Conservation (phyloP, 768 basidiomycete genomes). For the Cystofilobasidium capitatum region DNA sequence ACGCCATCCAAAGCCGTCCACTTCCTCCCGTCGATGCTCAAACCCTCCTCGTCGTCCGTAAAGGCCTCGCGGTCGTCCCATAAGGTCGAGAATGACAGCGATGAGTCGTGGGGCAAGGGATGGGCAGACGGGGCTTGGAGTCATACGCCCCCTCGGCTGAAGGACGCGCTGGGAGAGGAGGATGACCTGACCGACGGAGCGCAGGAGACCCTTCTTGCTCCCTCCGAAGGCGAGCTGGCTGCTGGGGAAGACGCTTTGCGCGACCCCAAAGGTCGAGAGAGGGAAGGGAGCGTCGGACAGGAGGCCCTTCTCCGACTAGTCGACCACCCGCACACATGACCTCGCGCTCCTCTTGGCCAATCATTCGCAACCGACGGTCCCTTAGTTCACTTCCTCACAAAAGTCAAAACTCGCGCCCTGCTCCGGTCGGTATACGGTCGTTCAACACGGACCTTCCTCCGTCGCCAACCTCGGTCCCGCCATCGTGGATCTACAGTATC, state of each 20-base stretch:
- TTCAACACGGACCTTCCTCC: too few species aligned
- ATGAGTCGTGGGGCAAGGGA: neutral
- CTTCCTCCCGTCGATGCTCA: neutral
- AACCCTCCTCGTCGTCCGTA: neutral
- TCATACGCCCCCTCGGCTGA: conserved; percentile 25
- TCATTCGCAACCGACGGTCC: too few species aligned
- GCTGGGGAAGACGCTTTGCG: neutral
- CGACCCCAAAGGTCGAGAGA: neutral
- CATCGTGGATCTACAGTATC: too few species aligned
- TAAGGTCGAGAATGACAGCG: neutral
- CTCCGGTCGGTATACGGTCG: too few species aligned
- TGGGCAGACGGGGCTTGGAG: conserved; percentile 14
- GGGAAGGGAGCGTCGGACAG: neutral
- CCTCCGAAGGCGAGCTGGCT: too few species aligned
- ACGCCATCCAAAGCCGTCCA: conserved; percentile 5
- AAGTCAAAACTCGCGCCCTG: too few species aligned
- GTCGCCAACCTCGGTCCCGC: too few species aligned
- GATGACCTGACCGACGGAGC: neutral
- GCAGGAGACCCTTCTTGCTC: neutral
- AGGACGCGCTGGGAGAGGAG: conserved; percentile 21
- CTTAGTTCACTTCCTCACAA: too few species aligned
- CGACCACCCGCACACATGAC: neutral
- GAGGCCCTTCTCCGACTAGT: neutral
- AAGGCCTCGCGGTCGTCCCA: neutral
- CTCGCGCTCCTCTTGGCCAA: too few species aligned